phyloP scores from a whole-genome alignment of 208 protist species.

The Acanthamoeba healyi region DNA sequence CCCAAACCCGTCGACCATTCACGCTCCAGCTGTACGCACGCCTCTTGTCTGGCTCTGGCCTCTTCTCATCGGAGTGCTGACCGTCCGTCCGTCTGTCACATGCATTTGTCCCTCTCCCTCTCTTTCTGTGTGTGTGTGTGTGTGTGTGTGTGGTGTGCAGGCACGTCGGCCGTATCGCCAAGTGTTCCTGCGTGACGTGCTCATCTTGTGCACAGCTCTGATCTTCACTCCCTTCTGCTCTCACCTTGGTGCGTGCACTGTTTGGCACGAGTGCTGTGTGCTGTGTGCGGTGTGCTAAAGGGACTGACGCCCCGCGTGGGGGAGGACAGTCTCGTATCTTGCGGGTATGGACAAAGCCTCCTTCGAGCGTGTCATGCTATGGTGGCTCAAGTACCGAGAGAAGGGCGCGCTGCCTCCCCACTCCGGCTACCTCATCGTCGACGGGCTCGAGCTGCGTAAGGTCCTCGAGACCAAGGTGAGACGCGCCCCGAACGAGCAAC shows the following conservation, averaged over 20 bases:
- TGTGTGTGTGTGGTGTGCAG: not conserved
- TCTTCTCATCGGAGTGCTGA: not conserved
- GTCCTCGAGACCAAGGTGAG: slow-evolving; percentile 21
- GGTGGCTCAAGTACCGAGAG: slow-evolving; percentile 40
- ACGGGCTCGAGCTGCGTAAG: not conserved
- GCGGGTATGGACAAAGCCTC: slow-evolving; percentile 1
- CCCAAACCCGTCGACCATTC: not conserved
- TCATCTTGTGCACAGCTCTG: not conserved
- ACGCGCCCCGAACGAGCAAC: not conserved
- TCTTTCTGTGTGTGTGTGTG: not conserved
- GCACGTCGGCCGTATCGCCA: not conserved
- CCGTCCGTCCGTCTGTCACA: too few relatives aligned
- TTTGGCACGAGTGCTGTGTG: not conserved
- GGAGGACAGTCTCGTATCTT: not conserved
- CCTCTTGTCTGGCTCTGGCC: not conserved
- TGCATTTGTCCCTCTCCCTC: too few relatives aligned
- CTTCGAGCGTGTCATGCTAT: slow-evolving; percentile 1
- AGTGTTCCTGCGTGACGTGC: not conserved
- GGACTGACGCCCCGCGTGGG: not conserved
- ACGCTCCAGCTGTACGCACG: not conserved
- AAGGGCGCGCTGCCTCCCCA: not conserved
- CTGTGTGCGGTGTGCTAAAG: not conserved
- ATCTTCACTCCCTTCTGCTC: not conserved
- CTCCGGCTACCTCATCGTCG: not conserved
- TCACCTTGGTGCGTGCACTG: not conserved